Conservation (phyloP, 805 yeast species). For the Myxozyma kluyveri region DNA sequence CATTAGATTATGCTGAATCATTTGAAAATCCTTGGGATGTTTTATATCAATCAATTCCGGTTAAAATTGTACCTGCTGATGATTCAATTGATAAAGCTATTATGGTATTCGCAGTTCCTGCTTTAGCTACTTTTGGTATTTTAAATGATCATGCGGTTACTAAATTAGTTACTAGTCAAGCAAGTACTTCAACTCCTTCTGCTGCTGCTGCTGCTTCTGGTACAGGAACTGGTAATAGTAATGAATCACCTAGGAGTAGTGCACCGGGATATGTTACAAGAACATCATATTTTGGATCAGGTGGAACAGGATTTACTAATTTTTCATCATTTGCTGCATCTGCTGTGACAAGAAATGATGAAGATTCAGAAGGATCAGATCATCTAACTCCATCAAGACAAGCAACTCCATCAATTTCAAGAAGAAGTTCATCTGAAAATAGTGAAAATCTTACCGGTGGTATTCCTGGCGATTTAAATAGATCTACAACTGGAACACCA, state of each 20-base stretch:
- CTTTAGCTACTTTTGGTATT: conserved; percentile 50
- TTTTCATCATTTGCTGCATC: conserved; percentile 20
- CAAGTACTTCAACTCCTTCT: no score
- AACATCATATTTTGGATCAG: no score
- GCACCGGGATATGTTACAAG: no score
- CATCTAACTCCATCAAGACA: no score
- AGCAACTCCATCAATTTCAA: conserved; percentile 4
- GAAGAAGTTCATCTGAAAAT: not conserved
- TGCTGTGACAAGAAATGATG: conserved; percentile 12
- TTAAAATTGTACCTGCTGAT: conserved; percentile 51
- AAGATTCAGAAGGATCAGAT: conserved; percentile 8
- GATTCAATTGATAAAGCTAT: conserved; percentile 30
- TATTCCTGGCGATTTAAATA: no score
- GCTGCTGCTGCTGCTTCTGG: no score
- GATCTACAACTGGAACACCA: conserved; percentile 6
- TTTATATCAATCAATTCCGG: conserved; percentile 67
- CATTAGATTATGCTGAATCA: conserved; percentile 42
- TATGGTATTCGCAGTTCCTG: conserved; percentile 48
- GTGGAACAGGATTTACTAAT: not conserved
- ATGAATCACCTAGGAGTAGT: no score
- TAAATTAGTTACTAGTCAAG: no score
- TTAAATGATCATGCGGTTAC: conserved; percentile 41
- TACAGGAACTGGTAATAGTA: no score
- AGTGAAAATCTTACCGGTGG: not conserved
- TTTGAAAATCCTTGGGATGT: conserved; percentile 30